Evolutionary conservation across 2,329 filamentous ascomycete species (phyloP), one percentile per base, ranked within the genome.

Genomic region (Fusarium sp.): DNA sequence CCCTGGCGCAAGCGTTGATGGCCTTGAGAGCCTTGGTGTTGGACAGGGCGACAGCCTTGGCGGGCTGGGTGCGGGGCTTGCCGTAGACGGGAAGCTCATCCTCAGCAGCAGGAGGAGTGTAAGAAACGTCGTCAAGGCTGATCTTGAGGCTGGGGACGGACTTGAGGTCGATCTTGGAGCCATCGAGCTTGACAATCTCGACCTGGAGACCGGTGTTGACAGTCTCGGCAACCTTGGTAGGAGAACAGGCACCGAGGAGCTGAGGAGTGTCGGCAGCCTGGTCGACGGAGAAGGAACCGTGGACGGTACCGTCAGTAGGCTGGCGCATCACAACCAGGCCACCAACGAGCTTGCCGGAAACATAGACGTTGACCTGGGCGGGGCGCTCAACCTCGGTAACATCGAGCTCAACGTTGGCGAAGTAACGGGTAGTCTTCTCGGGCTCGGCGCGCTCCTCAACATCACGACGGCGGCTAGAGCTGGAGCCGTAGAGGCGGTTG

Each of bases 221-320:
- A 7, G 57, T 57, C 25, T 66, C 54, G 11, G 73, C 63, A 36
- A 70, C 61, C 37, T 69, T 64, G 17, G 70, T 60, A 2, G 61
- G 56, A 36, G 57, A 50, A 21, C 50, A 57, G 33, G 53, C 35
- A n/a, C 58, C 38, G 69, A 68, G 31, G 87, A 88, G 1, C 86
- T 88, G 3, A 29, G 62, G 62, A 10, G 80, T 66, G 69, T 90
- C 88, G 74, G 93, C 89, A 9, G 90, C 90, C 66, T 88, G 86
- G 57, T 78, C 76, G 45, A 81, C 75, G 43, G 80, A 75, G 33
- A 77, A 70, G 21, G 67, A 69, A 23, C 73, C 75, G 53, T 75
- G 60, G 6, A 73, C 42, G 25, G 59, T 70, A 43, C 75, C 77
- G 11, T 50, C 57, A 2, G 64, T 55, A 19, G 75, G 77, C 61